Conservation (phyloP, 1,284 basidiomycete species). For the Cystobasidiaceae sp. region DNA sequence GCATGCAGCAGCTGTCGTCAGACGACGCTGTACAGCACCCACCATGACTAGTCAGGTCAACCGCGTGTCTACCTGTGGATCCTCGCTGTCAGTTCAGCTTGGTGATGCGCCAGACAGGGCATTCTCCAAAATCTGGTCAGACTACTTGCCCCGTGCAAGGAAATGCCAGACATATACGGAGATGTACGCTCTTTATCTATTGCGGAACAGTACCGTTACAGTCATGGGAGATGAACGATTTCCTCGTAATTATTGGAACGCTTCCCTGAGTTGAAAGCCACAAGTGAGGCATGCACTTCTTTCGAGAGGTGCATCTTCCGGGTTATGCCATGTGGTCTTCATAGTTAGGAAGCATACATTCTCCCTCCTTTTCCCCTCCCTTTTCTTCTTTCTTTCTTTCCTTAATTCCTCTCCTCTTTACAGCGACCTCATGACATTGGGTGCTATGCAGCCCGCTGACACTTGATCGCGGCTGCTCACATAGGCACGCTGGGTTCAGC, state of each 20-base stretch:
- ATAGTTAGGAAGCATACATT: constrained; percentile 33
- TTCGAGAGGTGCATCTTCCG: background rate
- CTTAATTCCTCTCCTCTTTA: background rate
- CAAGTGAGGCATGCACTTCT: constrained; percentile 2
- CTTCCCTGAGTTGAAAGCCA: constrained; percentile 33
- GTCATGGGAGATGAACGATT: constrained; percentile 32
- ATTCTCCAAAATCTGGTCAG: background rate
- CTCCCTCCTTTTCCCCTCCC: background rate
- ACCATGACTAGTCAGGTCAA: constrained; percentile 33
- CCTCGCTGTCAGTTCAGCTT: background rate
- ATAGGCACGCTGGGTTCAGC: constrained; percentile 93
- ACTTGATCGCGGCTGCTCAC: background rate
- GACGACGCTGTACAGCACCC: background rate
- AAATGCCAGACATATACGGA: constrained; percentile 1
- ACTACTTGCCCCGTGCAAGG: constrained; percentile 3
- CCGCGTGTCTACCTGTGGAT: constrained; percentile 15
- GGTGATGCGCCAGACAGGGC: constrained; percentile 7
- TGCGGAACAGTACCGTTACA: constrained; percentile 34
- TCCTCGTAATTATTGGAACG: constrained; percentile 22
- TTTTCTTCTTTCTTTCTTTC: background rate
- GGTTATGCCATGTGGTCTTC: constrained; percentile 30
- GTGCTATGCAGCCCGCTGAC: background rate
- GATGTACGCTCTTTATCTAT: constrained; percentile 1
- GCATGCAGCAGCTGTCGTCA: no score
- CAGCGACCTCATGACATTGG: background rate